Base-by-base conservation (phyloP, 306 rosid genomes). In the Inga leiocalycina region DNA sequence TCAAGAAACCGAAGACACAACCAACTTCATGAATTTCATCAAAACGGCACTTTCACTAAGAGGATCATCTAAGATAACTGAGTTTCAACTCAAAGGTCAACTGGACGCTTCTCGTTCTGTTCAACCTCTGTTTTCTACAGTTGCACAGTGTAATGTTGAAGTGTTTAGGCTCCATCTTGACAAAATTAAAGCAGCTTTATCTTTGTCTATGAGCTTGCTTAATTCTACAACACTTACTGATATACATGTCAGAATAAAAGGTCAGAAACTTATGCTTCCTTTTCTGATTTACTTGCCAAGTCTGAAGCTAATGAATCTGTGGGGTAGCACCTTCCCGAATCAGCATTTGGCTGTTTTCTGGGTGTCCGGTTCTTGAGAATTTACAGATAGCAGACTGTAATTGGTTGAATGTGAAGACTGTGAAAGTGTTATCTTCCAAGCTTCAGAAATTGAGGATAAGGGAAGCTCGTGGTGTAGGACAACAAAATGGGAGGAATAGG, bases 1-100 rank as follows among this genome's bases (percentile, higher is more conserved):
- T 22, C 75, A 62, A 54, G 34, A 2, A 22, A 15, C 0, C 13
- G 11, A 27, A 10, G 43, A 75, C 32, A 61, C 72, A 67, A 39
- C 12, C 20, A 11, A 68, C 5, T 62, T 84, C 69, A 34, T 68
- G 78, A 75, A 79, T 57, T 67, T 84, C 17, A 72, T 80, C 32
- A 66, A 54, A 6, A 79, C 74, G 35, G 84, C 77, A 67, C 49
- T 80, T 32, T 4, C 48, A 16, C 67, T 56, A 10, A 54, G 84
- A 34, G 37, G 48, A 39, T 68, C 81, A 2, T 68, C 59, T 0
- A 64, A 79, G 34, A 49, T 84, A 20, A 44, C 57, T 46, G 4
- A 54, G 34, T 75, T 79, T 68, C 14, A 30, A 16, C 67, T 84
- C 65, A 22, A 4, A 3, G 68, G 68, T 17, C 4, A 12, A 4